phyloP scores from a whole-genome alignment of 169 alveolate species.

The Theileria orientalis region DNA sequence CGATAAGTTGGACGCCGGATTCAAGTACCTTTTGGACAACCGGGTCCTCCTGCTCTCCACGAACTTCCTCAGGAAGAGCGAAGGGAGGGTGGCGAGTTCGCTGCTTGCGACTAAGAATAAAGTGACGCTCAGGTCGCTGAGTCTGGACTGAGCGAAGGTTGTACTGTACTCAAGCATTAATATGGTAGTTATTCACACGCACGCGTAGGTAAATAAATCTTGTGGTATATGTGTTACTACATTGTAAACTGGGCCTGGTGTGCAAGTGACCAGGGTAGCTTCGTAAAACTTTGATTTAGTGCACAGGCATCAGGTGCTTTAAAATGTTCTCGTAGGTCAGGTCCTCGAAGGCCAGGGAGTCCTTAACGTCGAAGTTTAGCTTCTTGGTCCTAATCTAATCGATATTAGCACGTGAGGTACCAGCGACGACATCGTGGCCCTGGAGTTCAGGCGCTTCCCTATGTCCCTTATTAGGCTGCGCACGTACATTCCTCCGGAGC shows the following conservation, averaged over 20 bases:
- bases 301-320: not conserved
- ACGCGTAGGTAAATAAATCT: too few relatives aligned
- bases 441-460: slow-evolving; percentile 59
- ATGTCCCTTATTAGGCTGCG: slow-evolving; percentile 71
- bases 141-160: too few relatives aligned
- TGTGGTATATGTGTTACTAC: too few relatives aligned
- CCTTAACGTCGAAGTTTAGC: slow-evolving; percentile 14
- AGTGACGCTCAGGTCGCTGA: not conserved
- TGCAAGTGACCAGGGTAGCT: too few relatives aligned
- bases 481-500: slow-evolving; percentile 78
- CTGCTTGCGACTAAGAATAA: not conserved
- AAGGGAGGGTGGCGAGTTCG: slow-evolving; percentile 1
- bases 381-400: slow-evolving; percentile 39
- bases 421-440: slow-evolving; percentile 67
- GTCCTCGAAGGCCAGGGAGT: slow-evolving; percentile 15
- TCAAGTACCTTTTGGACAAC: slow-evolving; percentile 13
- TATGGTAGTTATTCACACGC: too few relatives aligned
- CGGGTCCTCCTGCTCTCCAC: slow-evolving; percentile 85
- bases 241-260: too few relatives aligned
- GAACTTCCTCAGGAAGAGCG: slow-evolving; percentile 81
- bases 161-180: too few relatives aligned
- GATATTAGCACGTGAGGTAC: slow-evolving; percentile 4
- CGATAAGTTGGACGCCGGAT: not conserved
- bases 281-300: not conserved
- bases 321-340: slow-evolving; percentile 29